Percentiles rank a stretch among this genome's conserved stretches.
Conservation (phyloP, 371 early-diverging fungal species). For the Actinomortierella wolfii region DNA sequence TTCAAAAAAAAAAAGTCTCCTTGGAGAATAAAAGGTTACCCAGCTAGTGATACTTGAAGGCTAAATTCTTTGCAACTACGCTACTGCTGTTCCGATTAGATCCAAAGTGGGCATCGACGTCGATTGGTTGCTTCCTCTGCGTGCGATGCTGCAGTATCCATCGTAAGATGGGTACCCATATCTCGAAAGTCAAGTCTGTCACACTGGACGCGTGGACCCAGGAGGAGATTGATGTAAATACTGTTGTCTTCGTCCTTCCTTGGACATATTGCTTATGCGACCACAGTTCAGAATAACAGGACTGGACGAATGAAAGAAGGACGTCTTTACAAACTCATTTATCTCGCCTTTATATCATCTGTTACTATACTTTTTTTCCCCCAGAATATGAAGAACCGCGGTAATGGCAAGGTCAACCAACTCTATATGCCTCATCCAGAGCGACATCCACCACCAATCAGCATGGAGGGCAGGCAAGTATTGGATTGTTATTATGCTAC, state of each 20-base stretch:
- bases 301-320: neutral
- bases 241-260: neutral
- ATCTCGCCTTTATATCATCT: neutral
- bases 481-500: neutral
- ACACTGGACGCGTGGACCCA: slow-evolving; percentile 93
- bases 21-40: too few relatives aligned
- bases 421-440: slow-evolving; percentile 72
- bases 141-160: slow-evolving; percentile 94
- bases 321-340: neutral
- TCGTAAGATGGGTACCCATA: slow-evolving; percentile 91
- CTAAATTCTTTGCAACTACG: too few relatives aligned
- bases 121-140: slow-evolving; percentile 92
- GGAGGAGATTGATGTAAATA: slow-evolving; percentile 84
- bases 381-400: slow-evolving; percentile 70
- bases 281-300: neutral
- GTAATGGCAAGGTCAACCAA: slow-evolving; percentile 85
- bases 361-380: too few relatives aligned
- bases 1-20: too few relatives aligned
- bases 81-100: slow-evolving; percentile 57
- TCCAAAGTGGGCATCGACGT: slow-evolving; percentile 96
- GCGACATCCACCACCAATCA: slow-evolving; percentile 67
- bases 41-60: too few relatives aligned
- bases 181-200: slow-evolving; percentile 91
- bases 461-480: slow-evolving; percentile 64
- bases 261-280: slow-evolving; percentile 2